phyloP scores from a whole-genome alignment of 1,139 yeast species.

The Blastobotrys indianensis region DNA sequence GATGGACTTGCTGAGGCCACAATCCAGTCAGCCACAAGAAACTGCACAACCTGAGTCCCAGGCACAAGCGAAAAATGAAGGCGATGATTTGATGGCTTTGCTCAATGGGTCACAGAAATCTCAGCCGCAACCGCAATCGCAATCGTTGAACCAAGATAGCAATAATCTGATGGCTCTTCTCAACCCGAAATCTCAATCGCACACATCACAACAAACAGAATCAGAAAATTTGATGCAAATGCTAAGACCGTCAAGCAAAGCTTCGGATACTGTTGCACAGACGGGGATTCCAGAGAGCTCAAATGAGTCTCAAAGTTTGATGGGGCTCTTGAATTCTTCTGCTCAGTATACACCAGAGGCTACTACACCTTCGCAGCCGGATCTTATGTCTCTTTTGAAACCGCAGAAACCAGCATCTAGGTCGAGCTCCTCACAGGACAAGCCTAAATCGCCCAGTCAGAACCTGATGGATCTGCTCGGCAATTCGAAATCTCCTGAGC shows the following conservation, averaged over 20 bases:
- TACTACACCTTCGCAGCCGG: background rate
- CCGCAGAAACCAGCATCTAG: background rate
- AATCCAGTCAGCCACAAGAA: background rate
- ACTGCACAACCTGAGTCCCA: background rate
- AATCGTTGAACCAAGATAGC: background rate
- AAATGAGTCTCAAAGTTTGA: too few relatives aligned
- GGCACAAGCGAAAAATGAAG: background rate
- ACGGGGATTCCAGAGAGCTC: too few relatives aligned
- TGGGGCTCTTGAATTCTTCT: background rate
- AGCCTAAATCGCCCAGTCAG: background rate
- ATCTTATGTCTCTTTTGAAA: background rate
- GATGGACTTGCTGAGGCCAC: too few relatives aligned
- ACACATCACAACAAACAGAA: background rate
- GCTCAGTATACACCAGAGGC: background rate
- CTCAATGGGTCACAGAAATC: slow-evolving; percentile 2
- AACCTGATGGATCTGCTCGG: slow-evolving; percentile 1
- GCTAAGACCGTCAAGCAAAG: slow-evolving; percentile 6
- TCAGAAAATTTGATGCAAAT: slow-evolving; percentile 7
- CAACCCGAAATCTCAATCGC: background rate
- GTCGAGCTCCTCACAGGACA: background rate
- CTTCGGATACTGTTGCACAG: too few relatives aligned
- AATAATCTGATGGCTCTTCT: slow-evolving; percentile 17
- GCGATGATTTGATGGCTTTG: slow-evolving; percentile 8
- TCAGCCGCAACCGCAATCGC: background rate
- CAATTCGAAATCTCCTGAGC: background rate